Evolutionary conservation across 495 filamentous ascomycete genomes (phyloP).

Genomic region (Usnea hakonensis): DNA sequence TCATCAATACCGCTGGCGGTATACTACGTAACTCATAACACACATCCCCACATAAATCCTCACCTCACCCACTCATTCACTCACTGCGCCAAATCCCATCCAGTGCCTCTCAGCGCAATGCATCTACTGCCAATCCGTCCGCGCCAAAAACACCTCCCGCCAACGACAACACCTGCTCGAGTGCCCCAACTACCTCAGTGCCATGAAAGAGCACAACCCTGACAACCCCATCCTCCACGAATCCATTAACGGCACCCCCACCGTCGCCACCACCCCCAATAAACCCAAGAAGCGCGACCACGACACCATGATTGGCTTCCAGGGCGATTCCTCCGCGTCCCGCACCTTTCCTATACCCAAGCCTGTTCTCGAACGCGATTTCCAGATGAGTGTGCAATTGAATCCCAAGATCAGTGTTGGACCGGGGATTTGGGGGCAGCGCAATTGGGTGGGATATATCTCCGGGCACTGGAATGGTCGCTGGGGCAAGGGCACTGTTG

Average conservation of each 20-base stretch:
- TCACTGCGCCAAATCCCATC: constrained; percentile 24
- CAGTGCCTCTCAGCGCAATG: constrained; percentile 52
- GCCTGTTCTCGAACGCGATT: constrained; percentile 52
- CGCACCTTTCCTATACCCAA: constrained; percentile 47
- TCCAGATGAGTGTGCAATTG: constrained; percentile 55
- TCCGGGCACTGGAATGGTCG: constrained; percentile 54
- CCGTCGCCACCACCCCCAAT: constrained; percentile 23
- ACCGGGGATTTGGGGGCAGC: constrained; percentile 46
- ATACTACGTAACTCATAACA: background rate
- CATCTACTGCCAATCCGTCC: constrained; percentile 51
- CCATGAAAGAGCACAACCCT: constrained; percentile 53
- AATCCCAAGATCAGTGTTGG: constrained; percentile 50
- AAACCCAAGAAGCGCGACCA: constrained; percentile 26
- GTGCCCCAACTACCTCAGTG: constrained; percentile 48
- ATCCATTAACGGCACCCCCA: constrained; percentile 47
- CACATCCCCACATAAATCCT: background rate
- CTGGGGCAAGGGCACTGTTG: constrained; percentile 51
- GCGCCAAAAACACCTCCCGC: constrained; percentile 50
- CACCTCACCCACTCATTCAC: too few relatives aligned
- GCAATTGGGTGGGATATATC: constrained; percentile 51
- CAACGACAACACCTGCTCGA: constrained; percentile 49
- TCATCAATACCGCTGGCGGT: background rate
- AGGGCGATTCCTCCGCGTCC: constrained; percentile 21
- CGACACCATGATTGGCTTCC: constrained; percentile 26
- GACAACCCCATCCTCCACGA: constrained; percentile 50